Percentiles rank a stretch among this genome's conserved stretches.
Evolutionary conservation across 345 rosid species (phyloP).

Genomic region (Luvunga scandens): DNA sequence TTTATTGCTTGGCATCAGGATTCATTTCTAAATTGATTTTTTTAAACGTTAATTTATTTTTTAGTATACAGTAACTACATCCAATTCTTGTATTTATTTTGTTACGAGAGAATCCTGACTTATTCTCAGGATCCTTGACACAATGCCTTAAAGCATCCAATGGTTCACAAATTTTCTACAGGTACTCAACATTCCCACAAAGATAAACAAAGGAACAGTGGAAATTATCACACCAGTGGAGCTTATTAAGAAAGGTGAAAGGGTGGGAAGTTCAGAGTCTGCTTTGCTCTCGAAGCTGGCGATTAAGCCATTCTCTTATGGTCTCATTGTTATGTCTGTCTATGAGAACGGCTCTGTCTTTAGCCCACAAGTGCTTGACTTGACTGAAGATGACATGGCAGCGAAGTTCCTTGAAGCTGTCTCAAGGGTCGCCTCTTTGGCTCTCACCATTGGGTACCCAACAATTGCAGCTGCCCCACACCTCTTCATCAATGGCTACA

Average conservation of each 20-base stretch:
- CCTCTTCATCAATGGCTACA: conserved; percentile 85
- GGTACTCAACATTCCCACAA: conserved; percentile 93
- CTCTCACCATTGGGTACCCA: conserved; percentile 79
- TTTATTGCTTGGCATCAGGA: not conserved
- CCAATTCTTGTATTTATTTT: too few relatives aligned
- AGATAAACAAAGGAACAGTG: conserved; percentile 97
- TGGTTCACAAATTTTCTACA: not conserved
- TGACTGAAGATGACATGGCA: conserved; percentile 72
- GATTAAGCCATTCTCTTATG: conserved; percentile 87
- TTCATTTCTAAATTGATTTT: too few relatives aligned
- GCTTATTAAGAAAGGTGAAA: conserved; percentile 91
- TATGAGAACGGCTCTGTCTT: conserved; percentile 85
- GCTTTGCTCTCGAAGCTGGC: conserved; percentile 87
- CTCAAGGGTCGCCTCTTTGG: conserved; percentile 59
- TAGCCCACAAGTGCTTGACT: conserved; percentile 78
- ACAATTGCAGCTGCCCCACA: conserved; percentile 83
- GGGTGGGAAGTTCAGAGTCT: conserved; percentile 94
- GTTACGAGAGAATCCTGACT: too few relatives aligned
- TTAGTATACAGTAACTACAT: too few relatives aligned
- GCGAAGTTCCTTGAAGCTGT: conserved; percentile 75
- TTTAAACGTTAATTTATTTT: too few relatives aligned
- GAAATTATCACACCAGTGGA: conserved; percentile 94
- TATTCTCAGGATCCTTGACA: not conserved
- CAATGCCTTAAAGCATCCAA: not conserved
- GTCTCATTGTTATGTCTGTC: conserved; percentile 66